A percentile compares a stretch with the other conserved stretches of the same genome.
Conservation (phyloP, 495 filamentous ascomycete species). For the Hapsidospora chrysogenum region DNA sequence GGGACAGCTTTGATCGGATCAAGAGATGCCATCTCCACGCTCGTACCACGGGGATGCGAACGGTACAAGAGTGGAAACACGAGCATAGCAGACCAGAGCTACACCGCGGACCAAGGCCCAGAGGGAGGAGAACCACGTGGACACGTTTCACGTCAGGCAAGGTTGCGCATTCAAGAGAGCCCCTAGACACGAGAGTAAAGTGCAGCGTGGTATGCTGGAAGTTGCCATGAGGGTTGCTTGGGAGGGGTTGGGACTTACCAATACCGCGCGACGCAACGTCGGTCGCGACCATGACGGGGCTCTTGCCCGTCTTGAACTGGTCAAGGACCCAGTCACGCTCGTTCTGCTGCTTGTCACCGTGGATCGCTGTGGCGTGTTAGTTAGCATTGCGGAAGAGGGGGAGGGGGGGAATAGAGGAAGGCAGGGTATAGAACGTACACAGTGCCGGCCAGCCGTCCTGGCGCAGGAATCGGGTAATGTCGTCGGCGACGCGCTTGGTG, state of each 20-base stretch:
- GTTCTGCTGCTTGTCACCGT: conserved; percentile 98
- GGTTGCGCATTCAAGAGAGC: conserved; percentile 62
- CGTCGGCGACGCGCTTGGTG: conserved; percentile 95
- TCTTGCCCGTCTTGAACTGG: conserved; percentile 95
- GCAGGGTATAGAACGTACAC: conserved; percentile 42
- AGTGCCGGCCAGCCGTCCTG: conserved; percentile 98
- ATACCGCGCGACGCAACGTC: conserved; percentile 99
- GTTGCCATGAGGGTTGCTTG: conserved; percentile 29
- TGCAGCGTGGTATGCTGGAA: conserved; percentile 61
- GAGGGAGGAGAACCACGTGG: conserved; percentile 58
- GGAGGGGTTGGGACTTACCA: conserved; percentile 71
- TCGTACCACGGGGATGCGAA: conserved; percentile 38
- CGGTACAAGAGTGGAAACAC: conserved; percentile 61
- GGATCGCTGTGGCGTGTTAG: conserved; percentile 61
- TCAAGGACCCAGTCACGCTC: conserved; percentile 99
- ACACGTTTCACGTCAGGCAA: conserved; percentile 72
- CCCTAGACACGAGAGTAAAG: conserved; percentile 78
- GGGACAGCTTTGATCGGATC: conserved; percentile 37
- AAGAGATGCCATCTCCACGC: conserved; percentile 58
- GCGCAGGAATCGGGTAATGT: conserved; percentile 95
- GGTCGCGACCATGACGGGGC: conserved; percentile 94
- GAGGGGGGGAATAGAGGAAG: background rate
- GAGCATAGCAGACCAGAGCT: conserved; percentile 54
- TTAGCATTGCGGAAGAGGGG: background rate
- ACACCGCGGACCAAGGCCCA: conserved; percentile 74